phyloP scores from a whole-genome alignment of 176 grass and related monocot genomes.

The Leersia perrieri region DNA sequence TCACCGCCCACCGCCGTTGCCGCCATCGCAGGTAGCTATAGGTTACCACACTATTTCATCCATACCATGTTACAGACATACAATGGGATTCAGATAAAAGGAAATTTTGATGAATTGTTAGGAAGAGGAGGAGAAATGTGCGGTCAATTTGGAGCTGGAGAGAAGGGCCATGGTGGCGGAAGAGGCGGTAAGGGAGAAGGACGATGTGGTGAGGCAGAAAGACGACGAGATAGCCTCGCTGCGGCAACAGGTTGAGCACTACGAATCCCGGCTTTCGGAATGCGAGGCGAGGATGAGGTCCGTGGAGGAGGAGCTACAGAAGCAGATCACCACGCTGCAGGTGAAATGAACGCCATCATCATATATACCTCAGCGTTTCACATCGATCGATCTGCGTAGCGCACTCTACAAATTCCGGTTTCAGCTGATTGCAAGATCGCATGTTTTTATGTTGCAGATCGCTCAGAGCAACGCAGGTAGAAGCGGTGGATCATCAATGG shows the following conservation, averaged over 20 bases:
- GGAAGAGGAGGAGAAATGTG: neutral
- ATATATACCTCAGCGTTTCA: too few species aligned
- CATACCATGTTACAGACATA: too few species aligned
- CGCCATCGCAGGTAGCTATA: neutral
- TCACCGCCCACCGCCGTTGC: neutral
- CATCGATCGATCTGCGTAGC: too few species aligned
- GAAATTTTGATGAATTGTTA: neutral
- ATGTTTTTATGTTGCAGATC: neutral
- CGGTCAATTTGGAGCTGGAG: constrained; percentile 33
- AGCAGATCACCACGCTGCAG: constrained; percentile 42
- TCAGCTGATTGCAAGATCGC: neutral
- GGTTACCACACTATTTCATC: neutral
- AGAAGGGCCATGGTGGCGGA: constrained; percentile 25
- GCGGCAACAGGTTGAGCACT: constrained; percentile 34
- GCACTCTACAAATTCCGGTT: neutral
- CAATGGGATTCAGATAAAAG: too few species aligned
- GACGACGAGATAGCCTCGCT: constrained; percentile 36
- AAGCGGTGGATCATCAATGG: neutral
- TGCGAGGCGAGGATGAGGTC: constrained; percentile 51
- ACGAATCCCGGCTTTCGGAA: constrained; percentile 36
- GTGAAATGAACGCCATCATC: neutral
- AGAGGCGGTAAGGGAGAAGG: constrained; percentile 29
- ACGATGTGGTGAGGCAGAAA: constrained; percentile 1
- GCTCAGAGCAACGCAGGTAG: neutral
- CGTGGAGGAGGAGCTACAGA: constrained; percentile 51